A percentile compares a stretch with the other conserved stretches of the same genome.
Evolutionary conservation across 208 protist genomes (phyloP).

Genomic region (Trypanosoma theileri): DNA sequence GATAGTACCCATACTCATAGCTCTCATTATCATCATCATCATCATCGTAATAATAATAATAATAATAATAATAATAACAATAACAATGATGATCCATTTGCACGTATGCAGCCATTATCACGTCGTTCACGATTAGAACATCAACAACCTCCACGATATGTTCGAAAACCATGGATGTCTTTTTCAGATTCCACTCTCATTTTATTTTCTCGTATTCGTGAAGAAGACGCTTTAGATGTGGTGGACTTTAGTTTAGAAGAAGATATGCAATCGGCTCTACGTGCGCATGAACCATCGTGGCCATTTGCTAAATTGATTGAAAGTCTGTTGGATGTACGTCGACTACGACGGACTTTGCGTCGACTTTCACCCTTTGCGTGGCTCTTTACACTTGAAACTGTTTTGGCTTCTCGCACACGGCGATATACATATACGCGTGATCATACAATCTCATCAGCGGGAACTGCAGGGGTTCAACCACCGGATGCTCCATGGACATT

Average conservation of each 20-base stretch:
- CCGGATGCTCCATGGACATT: slow-evolving; percentile 82
- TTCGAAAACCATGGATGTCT: slow-evolving; percentile 41
- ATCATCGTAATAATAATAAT: neutral
- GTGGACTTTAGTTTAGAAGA: slow-evolving; percentile 56
- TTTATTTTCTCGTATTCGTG: slow-evolving; percentile 39
- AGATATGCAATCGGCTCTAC: slow-evolving; percentile 49
- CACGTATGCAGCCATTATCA: slow-evolving; percentile 6
- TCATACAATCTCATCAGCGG: slow-evolving; percentile 17
- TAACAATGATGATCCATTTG: slow-evolving; percentile 11
- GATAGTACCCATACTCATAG: too few species aligned
- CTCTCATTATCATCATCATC: neutral
- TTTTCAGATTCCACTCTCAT: slow-evolving; percentile 37
- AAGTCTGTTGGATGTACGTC: slow-evolving; percentile 75
- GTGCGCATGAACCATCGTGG: slow-evolving; percentile 56
- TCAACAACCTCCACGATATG: slow-evolving; percentile 25
- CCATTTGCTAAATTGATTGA: slow-evolving; percentile 55
- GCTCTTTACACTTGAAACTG: slow-evolving; percentile 52
- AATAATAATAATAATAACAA: neutral
- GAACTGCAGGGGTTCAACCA: neutral
- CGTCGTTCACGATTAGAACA: slow-evolving; percentile 32
- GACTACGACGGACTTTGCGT: slow-evolving; percentile 55
- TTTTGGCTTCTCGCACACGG: slow-evolving; percentile 41
- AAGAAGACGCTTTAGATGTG: slow-evolving; percentile 38
- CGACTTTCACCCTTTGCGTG: slow-evolving; percentile 49
- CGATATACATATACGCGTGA: slow-evolving; percentile 6